phyloP scores from a whole-genome alignment of 176 grass and related monocot genomes.

The Paspalum notatum region DNA sequence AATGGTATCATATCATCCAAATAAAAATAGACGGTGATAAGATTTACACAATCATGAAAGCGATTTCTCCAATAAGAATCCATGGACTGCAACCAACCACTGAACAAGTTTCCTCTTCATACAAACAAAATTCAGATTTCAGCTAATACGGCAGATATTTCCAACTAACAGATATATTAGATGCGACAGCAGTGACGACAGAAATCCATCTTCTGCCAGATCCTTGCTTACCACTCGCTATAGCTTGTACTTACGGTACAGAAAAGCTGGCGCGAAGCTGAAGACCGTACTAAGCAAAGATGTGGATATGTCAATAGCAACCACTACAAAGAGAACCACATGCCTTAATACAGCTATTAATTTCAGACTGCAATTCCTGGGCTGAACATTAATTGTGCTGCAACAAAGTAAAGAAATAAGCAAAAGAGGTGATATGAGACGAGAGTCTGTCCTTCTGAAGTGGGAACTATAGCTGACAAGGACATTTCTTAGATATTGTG shows the following conservation, averaged over 20 bases:
- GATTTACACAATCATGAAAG: not conserved
- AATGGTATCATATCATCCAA: not conserved
- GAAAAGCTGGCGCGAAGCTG: slow-evolving; percentile 53
- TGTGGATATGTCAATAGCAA: slow-evolving; percentile 63
- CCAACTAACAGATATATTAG: slow-evolving; percentile 48
- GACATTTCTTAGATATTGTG: slow-evolving; percentile 32
- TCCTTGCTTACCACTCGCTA: slow-evolving; percentile 59
- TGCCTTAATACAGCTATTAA: slow-evolving; percentile 41
- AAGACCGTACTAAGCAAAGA: slow-evolving; percentile 43
- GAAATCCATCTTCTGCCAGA: slow-evolving; percentile 48
- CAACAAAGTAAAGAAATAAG: slow-evolving; percentile 31
- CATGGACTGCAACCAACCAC: slow-evolving; percentile 5
- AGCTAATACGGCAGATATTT: slow-evolving; percentile 31
- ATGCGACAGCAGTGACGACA: slow-evolving; percentile 40
- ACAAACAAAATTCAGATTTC: slow-evolving; percentile 43
- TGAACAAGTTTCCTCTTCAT: not conserved
- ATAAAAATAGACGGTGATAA: not conserved
- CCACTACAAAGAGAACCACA: slow-evolving; percentile 46
- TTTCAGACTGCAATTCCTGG: slow-evolving; percentile 44
- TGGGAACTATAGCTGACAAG: slow-evolving; percentile 20
- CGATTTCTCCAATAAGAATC: not conserved
- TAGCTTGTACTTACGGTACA: slow-evolving; percentile 42
- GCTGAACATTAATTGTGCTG: slow-evolving; percentile 36
- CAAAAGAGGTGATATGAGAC: slow-evolving; percentile 14
- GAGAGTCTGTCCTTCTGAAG: slow-evolving; percentile 25